Base-by-base conservation (phyloP, 768 basidiomycete species). In the Saitozyma podzolica region DNA sequence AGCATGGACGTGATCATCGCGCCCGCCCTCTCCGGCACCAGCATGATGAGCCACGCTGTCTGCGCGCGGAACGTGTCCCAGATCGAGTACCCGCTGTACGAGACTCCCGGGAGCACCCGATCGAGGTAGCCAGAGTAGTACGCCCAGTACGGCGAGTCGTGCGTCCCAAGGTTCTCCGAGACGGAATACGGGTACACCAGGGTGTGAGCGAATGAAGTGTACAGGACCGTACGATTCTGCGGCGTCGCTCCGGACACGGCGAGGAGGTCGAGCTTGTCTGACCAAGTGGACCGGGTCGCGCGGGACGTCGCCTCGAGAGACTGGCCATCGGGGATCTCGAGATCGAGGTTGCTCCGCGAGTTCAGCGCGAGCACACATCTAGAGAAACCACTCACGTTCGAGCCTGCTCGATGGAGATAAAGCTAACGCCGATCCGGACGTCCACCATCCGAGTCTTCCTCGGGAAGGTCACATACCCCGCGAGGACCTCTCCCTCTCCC, bases 81-180 rank as follows among this genome's bases (percentile, higher is more conserved):
- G 8, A 61, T 76, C 0, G 60, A 64, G 57, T 91, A 91, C 0
- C 89, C 89, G 0, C 86, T 89, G 68, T 91, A 91, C 0, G 88
- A 89, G n/a, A 81, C 80, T 16, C 87, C 86, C 39, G 19, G 7
- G 16, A 63, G 61, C 6, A 91, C 78, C 7, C 78, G 62, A 56
- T 88, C 85, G 59, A 89, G 87, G 62, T 91, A 91, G 0, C 85
- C 90, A 7, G 89, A 91, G 76, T 88, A 92, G 75, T 91, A 91
- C 8, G 54, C 29, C 76, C 88, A 92, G 75, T 91, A 91, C 8
- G 54, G 39, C 4, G 42, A 16, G 10, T 43, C 7, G 45, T 47
- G 45, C 14, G 70, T 74, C 4, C 84, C 84, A 1, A 63, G 65
- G 45, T 83, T 80, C 74, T 91, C 90, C 64, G 83, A 81, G 62